Conservation (phyloP, 164 flowering plant genomes). For the Saururus chinensis region DNA sequence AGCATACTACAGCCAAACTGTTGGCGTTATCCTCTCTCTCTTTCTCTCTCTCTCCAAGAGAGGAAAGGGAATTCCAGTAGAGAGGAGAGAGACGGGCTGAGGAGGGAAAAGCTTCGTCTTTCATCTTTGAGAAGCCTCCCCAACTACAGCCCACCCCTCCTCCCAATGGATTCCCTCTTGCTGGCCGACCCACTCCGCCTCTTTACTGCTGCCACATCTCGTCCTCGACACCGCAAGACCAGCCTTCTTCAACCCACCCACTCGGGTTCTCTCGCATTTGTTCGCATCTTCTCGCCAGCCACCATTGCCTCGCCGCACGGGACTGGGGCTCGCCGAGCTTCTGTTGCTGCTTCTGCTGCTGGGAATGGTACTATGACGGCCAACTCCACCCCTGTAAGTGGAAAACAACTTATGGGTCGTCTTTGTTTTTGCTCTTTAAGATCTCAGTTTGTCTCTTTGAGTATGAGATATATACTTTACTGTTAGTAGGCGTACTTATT, state of each 20-base stretch:
- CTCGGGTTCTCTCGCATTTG: neutral
- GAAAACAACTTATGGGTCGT: neutral
- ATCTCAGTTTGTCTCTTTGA: neutral
- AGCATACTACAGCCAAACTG: neutral
- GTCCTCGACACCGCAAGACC: too few relatives aligned
- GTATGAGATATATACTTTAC: too few relatives aligned
- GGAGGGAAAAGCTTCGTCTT: neutral
- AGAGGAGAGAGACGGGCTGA: neutral
- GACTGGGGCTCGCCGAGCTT: neutral
- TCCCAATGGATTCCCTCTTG: neutral
- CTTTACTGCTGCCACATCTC: neutral
- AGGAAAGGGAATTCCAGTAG: neutral
- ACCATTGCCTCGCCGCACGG: neutral
- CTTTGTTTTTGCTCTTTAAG: neutral
- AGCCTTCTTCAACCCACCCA: too few relatives aligned
- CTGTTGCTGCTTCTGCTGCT: neutral
- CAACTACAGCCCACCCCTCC: too few relatives aligned
- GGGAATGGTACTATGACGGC: neutral
- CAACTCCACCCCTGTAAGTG: neutral
- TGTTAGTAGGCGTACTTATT: too few relatives aligned
- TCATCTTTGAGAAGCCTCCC: too few relatives aligned
- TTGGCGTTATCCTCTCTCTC: neutral
- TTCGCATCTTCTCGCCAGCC: neutral
- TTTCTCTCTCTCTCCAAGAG: neutral
- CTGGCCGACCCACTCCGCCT: constrained; percentile 2